Evolutionary conservation across 2,329 filamentous ascomycete species (phyloP).

Genomic region (Aureobasidium musti): DNA sequence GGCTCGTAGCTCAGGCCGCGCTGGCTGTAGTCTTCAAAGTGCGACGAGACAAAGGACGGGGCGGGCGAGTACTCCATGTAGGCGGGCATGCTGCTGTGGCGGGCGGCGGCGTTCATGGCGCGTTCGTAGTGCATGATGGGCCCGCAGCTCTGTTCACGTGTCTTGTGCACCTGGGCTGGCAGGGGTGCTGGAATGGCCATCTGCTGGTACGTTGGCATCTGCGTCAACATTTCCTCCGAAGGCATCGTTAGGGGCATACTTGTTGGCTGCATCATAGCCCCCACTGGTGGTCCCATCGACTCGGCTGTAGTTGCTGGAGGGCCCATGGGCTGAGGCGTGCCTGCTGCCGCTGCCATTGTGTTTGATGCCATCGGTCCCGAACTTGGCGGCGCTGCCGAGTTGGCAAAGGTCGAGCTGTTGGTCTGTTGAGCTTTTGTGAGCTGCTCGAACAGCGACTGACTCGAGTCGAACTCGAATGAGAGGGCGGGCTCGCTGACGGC

Average conservation of each 20-base stretch:
- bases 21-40: conserved; percentile 97
- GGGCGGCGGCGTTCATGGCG: conserved; percentile 65
- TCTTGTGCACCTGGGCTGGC: conserved; percentile 74
- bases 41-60: conserved; percentile 96
- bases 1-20: conserved; percentile 96
- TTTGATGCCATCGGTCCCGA: conserved; percentile 89
- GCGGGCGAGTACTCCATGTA: conserved; percentile 98
- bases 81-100: conserved; percentile 97
- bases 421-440: conserved; percentile 99
- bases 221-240: conserved; percentile 59
- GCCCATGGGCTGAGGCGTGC: conserved; percentile 64
- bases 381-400: conserved; percentile 16
- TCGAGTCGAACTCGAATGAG: conserved; percentile 99
- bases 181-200: conserved; percentile 76
- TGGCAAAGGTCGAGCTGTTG: conserved; percentile 86
- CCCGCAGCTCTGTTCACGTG: conserved; percentile 77
- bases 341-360: conserved; percentile 87
- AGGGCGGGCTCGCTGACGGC: conserved; percentile 95
- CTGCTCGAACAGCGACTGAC: conserved; percentile 98
- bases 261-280: conserved; percentile 30
- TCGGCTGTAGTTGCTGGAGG: conserved; percentile 35
- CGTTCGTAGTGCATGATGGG: conserved; percentile 83
- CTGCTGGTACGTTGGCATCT: conserved; percentile 69
- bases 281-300: conserved; percentile 42
- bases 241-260: conserved; percentile 53